These are phyloP conservation scores for Ceratocystis albifundus DNA, from an alignment of 2,329 filamentous ascomycete genomes.

Conservation along the genomic window DNA sequence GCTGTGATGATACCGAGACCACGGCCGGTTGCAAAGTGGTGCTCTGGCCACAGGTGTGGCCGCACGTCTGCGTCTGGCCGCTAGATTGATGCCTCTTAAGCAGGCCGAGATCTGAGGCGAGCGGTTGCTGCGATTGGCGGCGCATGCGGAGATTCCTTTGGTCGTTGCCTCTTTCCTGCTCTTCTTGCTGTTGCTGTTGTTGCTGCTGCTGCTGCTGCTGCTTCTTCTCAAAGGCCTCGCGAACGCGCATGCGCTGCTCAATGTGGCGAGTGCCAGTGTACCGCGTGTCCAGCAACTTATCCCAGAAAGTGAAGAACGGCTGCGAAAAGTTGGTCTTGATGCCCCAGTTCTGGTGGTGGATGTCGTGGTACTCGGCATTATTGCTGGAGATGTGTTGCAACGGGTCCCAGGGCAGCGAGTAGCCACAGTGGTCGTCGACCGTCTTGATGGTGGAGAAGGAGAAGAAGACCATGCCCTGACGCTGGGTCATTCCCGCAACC, in stretches of 20 bases:
- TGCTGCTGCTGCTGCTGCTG: constrained; percentile 4
- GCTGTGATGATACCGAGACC: constrained; percentile 2
- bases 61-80: not conserved
- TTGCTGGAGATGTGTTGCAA: constrained; percentile 86
- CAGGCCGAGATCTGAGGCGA: not conserved
- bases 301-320: constrained; percentile 94
- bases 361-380: constrained; percentile 93
- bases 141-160: not conserved
- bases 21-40: not conserved
- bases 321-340: constrained; percentile 93
- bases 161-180: constrained; percentile 1
- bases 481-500: constrained; percentile 65
- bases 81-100: not conserved
- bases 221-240: constrained; percentile 15
- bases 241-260: constrained; percentile 21
- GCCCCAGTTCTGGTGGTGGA: constrained; percentile 97
- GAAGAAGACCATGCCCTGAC: constrained; percentile 85
- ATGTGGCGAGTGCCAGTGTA: constrained; percentile 55
- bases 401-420: constrained; percentile 89
- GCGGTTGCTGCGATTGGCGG: not conserved
- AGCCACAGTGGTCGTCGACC: constrained; percentile 94
- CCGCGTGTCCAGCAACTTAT: constrained; percentile 66
- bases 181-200: not conserved
- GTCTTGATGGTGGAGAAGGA: constrained; percentile 85
- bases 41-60: not conserved